A percentile compares a stretch with the other conserved stretches of the same genome.
These are phyloP conservation scores for Pezicula radicicola DNA, from an alignment of 2,329 filamentous ascomycete species.

Conservation along the genomic window DNA sequence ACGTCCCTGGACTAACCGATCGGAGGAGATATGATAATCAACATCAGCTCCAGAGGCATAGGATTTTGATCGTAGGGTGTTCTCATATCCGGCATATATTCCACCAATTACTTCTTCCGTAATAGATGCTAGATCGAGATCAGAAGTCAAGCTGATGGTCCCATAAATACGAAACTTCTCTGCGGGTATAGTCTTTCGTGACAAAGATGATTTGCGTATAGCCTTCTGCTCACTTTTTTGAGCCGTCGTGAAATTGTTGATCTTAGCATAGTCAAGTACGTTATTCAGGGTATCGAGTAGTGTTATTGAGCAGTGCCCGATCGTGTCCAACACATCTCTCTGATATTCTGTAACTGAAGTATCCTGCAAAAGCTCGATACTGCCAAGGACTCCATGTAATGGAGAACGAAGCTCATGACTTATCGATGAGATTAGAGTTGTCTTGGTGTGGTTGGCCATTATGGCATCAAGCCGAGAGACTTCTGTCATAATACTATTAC, in stretches of 20 bases:
- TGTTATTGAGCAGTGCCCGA: constrained; percentile 46
- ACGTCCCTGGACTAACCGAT: neutral
- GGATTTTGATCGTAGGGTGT: too few relatives aligned
- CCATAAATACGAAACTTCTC: neutral
- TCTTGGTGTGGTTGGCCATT: constrained; percentile 38
- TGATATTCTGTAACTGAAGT: constrained; percentile 41
- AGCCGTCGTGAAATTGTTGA: constrained; percentile 4
- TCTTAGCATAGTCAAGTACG: constrained; percentile 24
- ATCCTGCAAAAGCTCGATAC: constrained; percentile 46
- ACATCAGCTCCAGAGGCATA: neutral
- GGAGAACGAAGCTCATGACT: constrained; percentile 60
- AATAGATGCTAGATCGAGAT: neutral
- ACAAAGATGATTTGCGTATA: neutral
- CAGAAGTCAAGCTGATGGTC: neutral
- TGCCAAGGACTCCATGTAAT: constrained; percentile 55
- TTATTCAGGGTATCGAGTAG: constrained; percentile 47
- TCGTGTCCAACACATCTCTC: constrained; percentile 41
- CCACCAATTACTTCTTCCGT: neutral
- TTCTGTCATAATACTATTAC: constrained; percentile 54
- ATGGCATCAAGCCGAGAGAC: constrained; percentile 44
- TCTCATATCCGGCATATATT: neutral
- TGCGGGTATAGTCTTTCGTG: neutral
- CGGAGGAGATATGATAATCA: neutral
- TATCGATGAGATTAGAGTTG: constrained; percentile 55
- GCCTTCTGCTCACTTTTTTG: neutral